Evolutionary conservation across 495 filamentous ascomycete species (phyloP).

Genomic region (Penicillium turbatum): DNA sequence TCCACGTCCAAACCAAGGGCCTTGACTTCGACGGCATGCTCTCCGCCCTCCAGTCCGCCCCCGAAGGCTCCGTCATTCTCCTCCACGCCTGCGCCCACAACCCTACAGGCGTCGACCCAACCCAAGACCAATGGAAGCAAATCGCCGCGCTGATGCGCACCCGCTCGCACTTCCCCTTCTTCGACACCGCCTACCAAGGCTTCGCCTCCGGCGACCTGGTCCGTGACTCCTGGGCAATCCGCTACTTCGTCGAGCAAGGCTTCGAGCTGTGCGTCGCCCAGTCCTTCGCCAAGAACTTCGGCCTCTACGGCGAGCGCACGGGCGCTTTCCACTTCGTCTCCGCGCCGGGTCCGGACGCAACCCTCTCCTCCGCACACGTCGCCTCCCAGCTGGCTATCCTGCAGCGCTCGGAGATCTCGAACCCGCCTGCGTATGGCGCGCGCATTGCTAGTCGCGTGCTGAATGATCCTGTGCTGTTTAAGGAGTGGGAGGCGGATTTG

Average conservation of each 20-base stretch:
- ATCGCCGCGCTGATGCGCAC: constrained; percentile 69
- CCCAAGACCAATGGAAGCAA: constrained; percentile 88
- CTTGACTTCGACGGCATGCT: constrained; percentile 91
- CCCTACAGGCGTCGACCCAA: constrained; percentile 95
- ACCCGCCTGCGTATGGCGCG: constrained; percentile 91
- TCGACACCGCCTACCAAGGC: constrained; percentile 96
- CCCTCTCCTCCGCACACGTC: constrained; percentile 58
- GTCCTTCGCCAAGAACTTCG: constrained; percentile 98
- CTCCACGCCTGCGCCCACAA: constrained; percentile 98
- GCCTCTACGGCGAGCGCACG: constrained; percentile 92
- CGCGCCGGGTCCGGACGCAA: constrained; percentile 60
- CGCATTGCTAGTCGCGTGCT: constrained; percentile 77
- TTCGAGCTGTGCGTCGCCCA: constrained; percentile 96
- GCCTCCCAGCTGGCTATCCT: constrained; percentile 88
- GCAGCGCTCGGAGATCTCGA: constrained; percentile 94
- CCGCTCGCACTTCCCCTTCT: constrained; percentile 93
- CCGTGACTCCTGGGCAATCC: constrained; percentile 83
- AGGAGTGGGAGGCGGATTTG: constrained; percentile 92
- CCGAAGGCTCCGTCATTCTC: constrained; percentile 76
- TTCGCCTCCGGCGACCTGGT: constrained; percentile 90
- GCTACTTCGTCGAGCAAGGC: constrained; percentile 88
- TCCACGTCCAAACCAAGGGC: constrained; percentile 75
- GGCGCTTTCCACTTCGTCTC: constrained; percentile 96
- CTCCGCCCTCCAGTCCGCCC: constrained; percentile 59
- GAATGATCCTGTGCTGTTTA: constrained; percentile 77